These are phyloP conservation scores for Gyrodon lividus DNA, from an alignment of 768 basidiomycete genomes.

Conservation along the genomic window DNA sequence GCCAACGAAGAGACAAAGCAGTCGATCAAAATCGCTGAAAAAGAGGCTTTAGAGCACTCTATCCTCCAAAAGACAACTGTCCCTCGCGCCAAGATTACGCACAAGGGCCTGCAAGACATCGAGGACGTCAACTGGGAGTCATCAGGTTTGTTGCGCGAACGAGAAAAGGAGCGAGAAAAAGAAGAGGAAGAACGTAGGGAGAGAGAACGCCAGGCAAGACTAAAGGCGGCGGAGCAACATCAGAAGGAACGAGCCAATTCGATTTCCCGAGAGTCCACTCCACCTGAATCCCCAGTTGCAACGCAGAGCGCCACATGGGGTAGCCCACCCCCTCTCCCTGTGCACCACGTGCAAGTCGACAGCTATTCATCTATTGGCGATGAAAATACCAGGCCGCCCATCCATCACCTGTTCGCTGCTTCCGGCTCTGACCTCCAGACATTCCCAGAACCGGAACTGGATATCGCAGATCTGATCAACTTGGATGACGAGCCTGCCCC, in stretches of 20 bases:
- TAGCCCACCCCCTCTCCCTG: slow-evolving; percentile 55
- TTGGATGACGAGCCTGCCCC: slow-evolving; percentile 59
- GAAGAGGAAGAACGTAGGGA: slow-evolving; percentile 72
- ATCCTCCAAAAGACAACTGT: slow-evolving; percentile 70
- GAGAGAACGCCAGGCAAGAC: slow-evolving; percentile 63
- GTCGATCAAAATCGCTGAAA: slow-evolving; percentile 77
- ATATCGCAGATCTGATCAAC: slow-evolving; percentile 75
- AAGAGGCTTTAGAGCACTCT: slow-evolving; percentile 81
- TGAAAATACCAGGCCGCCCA: slow-evolving; percentile 26
- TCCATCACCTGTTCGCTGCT: slow-evolving; percentile 36
- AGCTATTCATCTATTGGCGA: slow-evolving; percentile 24
- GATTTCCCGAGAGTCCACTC: slow-evolving; percentile 52
- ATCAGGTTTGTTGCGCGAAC: slow-evolving; percentile 32
- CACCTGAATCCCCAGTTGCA: slow-evolving; percentile 68
- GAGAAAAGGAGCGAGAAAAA: slow-evolving; percentile 58
- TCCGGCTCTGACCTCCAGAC: slow-evolving; percentile 40
- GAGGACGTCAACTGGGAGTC: slow-evolving; percentile 70
- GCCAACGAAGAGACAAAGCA: slow-evolving; percentile 85
- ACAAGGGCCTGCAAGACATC: slow-evolving; percentile 90
- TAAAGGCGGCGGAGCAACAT: slow-evolving; percentile 46
- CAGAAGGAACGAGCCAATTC: slow-evolving; percentile 50
- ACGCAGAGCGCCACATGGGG: slow-evolving; percentile 56
- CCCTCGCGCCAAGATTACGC: slow-evolving; percentile 81
- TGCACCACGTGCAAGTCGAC: slow-evolving; percentile 40
- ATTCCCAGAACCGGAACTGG: slow-evolving; percentile 58